Base-by-base conservation (phyloP, 1,284 basidiomycete genomes). In the Coriolopsis trogii region DNA sequence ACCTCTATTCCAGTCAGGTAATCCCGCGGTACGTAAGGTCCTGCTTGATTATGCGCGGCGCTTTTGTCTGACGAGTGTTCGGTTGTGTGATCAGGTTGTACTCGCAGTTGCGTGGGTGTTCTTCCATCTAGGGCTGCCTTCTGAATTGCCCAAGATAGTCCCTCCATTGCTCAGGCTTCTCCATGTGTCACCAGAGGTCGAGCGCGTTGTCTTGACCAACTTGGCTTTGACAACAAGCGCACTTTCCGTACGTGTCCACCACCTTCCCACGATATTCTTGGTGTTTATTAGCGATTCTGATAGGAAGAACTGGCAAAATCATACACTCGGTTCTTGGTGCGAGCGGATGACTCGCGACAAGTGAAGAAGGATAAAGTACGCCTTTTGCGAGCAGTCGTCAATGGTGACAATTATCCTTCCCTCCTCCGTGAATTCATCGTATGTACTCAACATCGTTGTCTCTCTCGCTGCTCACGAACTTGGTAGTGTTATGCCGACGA, bases 381-480 rank as follows among this genome's bases (percentile, higher is more conserved):
- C 25, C 75, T 93, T 1, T 71, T 98, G 41, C 70, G 87, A 7
- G 76, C 77, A 4, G 67, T 96, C 5, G 74, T 89, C 41, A 80
- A 77, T 18, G 60, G 72, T 18, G 85, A 89, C 28, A 95, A 89
- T 58, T 83, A 89, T 44, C 76, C 82, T 37, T 72, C 78, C 0
- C 77, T 93, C 8, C 72, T 96, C 52, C 76, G 85, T 25, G 95
- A 98, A 67, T 86, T 95, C 60, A 85, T 89, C 62, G 92, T 94
- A 45, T 53, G 87, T 61, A 33, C n/a, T 55, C 24, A 25, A 24
- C 46, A 21, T 26, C 15, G 26, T 5, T 26, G 5, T 34, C 3
- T 36, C 1, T 23, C 23, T 31, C 13, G 25, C 12, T 4, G n/a
- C 8, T 6, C 12, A 1, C 7, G 1, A 30, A n/a, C 6, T 7